Evolutionary conservation across 495 filamentous ascomycete species (phyloP).

Genomic region (Penicillium subrubescens): DNA sequence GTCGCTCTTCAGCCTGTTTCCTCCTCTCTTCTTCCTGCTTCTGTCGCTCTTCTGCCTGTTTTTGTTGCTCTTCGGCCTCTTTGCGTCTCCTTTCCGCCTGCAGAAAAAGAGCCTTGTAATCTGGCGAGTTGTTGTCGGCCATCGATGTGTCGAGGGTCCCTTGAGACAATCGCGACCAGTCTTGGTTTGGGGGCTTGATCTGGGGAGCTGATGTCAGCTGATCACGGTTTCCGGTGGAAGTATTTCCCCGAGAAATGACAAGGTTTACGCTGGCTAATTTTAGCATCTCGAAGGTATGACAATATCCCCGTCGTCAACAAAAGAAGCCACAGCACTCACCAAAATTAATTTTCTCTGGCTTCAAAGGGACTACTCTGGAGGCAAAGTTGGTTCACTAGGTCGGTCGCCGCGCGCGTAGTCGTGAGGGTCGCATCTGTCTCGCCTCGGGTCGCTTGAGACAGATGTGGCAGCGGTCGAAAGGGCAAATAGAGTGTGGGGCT

Average conservation of each 20-base stretch:
- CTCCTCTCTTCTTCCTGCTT: constrained; percentile 5
- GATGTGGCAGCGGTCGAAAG: constrained; percentile 25
- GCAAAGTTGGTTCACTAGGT: constrained; percentile 29
- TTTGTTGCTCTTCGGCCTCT: neutral
- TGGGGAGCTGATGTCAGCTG: constrained; percentile 1
- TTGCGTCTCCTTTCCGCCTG: constrained; percentile 9
- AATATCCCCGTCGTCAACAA: constrained; percentile 7
- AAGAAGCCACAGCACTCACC: neutral
- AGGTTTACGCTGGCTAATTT: constrained; percentile 5
- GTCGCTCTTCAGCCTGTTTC: no score
- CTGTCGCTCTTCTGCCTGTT: neutral
- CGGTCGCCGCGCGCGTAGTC: constrained; percentile 20
- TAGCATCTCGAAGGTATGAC: constrained; percentile 1
- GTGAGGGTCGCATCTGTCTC: constrained; percentile 32
- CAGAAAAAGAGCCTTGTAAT: constrained; percentile 10
- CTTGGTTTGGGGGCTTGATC: constrained; percentile 2
- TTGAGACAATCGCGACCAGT: constrained; percentile 3
- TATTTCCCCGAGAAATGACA: constrained; percentile 7
- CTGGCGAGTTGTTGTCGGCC: constrained; percentile 4
- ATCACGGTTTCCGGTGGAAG: constrained; percentile 5
- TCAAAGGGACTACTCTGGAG: constrained; percentile 12
- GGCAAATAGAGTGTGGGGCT: constrained; percentile 22
- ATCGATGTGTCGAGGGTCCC: constrained; percentile 6
- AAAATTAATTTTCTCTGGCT: constrained; percentile 4
- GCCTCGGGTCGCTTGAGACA: constrained; percentile 30